Base-by-base conservation (phyloP, 140 eudicot genomes). In the Erigeron philadelphicus region DNA sequence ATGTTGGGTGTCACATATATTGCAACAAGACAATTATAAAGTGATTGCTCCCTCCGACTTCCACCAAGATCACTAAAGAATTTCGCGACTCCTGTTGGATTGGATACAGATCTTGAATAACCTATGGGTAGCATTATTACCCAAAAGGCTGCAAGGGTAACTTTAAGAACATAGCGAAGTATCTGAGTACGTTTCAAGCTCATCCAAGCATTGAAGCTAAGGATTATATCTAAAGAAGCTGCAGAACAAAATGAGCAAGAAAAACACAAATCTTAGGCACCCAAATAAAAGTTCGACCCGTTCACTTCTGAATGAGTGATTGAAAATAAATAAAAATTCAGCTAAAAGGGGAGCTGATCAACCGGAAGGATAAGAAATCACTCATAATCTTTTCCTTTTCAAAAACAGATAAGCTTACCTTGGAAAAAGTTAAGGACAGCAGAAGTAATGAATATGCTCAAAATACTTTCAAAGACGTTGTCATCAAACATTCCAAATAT, bases 391-490 rank as follows among this genome's bases (percentile, higher is more conserved):
- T 19, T 10, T 70, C 8, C 18, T 12, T 40, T 41, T 19, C 1
- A 54, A 69, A 18, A 49, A 11, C 16, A 31, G 11, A n/a, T 16
- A 17, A 48, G 65, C 50, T 18, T 82, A 94, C 99, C 96, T 85
- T 83, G 90, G 48, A 89, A 52, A 76, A 89, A 81, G 74, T 94
- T 89, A 70, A 94, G 85, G 72, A 87, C 74, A 3, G 99, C 95
- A 64, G 88, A 78, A 60, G 99, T 94, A 70, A 94, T 79, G 79
- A 94, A 94, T 61, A 94, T 89, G 85, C 97, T 94, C 83, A 89
- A 67, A 54, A 94, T 82, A 78, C 76, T 83, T 74, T 70, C 84
- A 47, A 89, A 76, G 59, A 89, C 86, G 47, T 75, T 84, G 54
- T 66, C 87, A 61, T 81, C 85, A 66, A 89, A 89, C 41, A 94